A percentile compares a stretch with the other conserved stretches of the same genome.
These are phyloP conservation scores for Escovopsis sp. DNA, from an alignment of 2,329 filamentous ascomycete species.

Conservation along the genomic window DNA sequence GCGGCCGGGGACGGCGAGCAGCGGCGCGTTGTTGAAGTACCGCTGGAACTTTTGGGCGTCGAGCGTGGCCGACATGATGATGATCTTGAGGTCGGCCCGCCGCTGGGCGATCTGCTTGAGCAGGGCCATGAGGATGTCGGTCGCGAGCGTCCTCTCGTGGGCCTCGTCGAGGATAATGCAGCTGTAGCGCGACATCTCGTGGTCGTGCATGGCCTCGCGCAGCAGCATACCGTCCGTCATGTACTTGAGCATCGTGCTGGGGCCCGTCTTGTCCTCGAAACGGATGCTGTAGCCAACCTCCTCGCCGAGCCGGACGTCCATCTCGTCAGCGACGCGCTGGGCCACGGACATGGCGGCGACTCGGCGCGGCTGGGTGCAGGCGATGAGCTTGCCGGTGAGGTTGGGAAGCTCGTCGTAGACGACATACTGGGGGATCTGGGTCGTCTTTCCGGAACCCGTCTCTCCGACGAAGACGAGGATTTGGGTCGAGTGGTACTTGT, in stretches of 20 bases:
- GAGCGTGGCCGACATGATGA: slow-evolving; percentile 96
- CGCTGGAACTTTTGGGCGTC: slow-evolving; percentile 96
- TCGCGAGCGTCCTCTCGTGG: slow-evolving; percentile 92
- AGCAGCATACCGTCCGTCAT: slow-evolving; percentile 99
- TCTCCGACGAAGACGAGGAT: slow-evolving; percentile 98
- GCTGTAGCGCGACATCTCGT: slow-evolving; percentile 80
- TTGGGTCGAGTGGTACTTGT: slow-evolving; percentile 84
- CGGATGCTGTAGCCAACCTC: slow-evolving; percentile 98
- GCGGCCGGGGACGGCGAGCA: slow-evolving; percentile 85
- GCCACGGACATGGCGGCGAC: slow-evolving; percentile 98
- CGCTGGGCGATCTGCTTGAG: slow-evolving; percentile 77
- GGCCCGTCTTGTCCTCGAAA: slow-evolving; percentile 88
- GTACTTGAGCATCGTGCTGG: slow-evolving; percentile 90
- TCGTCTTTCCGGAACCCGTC: slow-evolving; percentile 98
- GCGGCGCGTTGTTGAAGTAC: slow-evolving; percentile 89
- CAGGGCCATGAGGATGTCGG: slow-evolving; percentile 93
- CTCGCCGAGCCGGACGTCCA: slow-evolving; percentile 83
- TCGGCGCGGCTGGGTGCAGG: slow-evolving; percentile 93
- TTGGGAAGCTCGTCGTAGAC: slow-evolving; percentile 93
- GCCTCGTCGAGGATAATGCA: slow-evolving; percentile 98
- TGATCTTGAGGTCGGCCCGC: slow-evolving; percentile 85
- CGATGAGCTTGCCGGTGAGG: slow-evolving; percentile 72
- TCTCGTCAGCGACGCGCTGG: slow-evolving; percentile 91
- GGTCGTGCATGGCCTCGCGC: slow-evolving; percentile 91
- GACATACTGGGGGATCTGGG: slow-evolving; percentile 96